Conservation (phyloP, 371 early-diverging fungal genomes). For the Circinella minor region DNA sequence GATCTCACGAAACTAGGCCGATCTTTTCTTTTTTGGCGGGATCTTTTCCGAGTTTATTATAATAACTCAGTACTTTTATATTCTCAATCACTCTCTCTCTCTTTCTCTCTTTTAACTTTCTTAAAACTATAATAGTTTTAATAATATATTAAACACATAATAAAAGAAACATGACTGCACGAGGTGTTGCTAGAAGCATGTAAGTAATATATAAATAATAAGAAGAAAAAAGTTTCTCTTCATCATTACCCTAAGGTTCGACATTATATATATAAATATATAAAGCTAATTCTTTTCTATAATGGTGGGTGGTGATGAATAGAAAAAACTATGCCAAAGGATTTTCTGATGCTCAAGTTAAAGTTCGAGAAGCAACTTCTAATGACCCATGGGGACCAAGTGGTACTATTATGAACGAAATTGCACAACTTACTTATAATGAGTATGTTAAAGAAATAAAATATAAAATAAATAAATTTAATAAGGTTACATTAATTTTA, state of each 20-base stretch:
- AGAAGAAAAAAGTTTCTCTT: not conserved
- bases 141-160: constrained; percentile 27
- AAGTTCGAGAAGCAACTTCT: constrained; percentile 94
- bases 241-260: no score
- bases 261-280: no score
- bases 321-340: constrained; percentile 97
- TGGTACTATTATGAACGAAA: constrained; percentile 83
- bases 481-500: not conserved
- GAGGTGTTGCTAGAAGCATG: constrained; percentile 55
- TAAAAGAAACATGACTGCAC: constrained; percentile 37
- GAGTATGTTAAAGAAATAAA: constrained; percentile 65
- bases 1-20: not conserved
- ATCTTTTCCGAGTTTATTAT: not conserved
- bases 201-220: constrained; percentile 23
- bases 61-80: not conserved
- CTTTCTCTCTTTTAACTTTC: constrained; percentile 57
- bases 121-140: no score
- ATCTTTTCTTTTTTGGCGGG: constrained; percentile 5
- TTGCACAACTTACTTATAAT: constrained; percentile 86
- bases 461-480: not conserved
- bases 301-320: not conserved
- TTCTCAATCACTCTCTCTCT: constrained; percentile 47
- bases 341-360: constrained; percentile 93
- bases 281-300: not conserved
- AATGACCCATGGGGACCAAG: constrained; percentile 91